These are phyloP conservation scores for Xylariaceae sp. DNA, from an alignment of 2,329 filamentous ascomycete genomes.

Conservation along the genomic window DNA sequence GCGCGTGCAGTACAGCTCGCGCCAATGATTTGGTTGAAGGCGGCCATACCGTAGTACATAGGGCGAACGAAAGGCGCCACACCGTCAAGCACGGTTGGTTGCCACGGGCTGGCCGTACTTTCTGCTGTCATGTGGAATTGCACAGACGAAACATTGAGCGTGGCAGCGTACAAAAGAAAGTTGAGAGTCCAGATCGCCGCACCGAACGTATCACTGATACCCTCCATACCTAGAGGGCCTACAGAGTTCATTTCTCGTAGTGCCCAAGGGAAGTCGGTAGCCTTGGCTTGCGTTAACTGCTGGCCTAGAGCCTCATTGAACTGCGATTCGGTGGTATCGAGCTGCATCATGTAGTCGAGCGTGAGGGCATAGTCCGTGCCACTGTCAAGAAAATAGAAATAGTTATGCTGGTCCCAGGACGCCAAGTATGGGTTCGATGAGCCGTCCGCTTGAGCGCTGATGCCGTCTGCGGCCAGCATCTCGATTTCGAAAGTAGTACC, in stretches of 20 bases:
- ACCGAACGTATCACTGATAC: constrained; percentile 43
- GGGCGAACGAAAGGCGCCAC: constrained; percentile 40
- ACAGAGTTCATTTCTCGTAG: constrained; percentile 48
- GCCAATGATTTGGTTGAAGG: constrained; percentile 45
- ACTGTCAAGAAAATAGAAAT: constrained; percentile 45
- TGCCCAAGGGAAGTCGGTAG: constrained; percentile 40
- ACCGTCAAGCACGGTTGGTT: constrained; percentile 36
- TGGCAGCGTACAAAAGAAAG: constrained; percentile 45
- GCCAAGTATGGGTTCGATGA: constrained; percentile 27
- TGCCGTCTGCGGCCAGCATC: constrained; percentile 34
- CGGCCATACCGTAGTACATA: constrained; percentile 46
- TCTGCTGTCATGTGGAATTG: constrained; percentile 52
- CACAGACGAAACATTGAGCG: constrained; percentile 41
- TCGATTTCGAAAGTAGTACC: constrained; percentile 43
- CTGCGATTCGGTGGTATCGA: constrained; percentile 41
- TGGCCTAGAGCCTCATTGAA: constrained; percentile 38
- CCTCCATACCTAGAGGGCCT: constrained; percentile 41
- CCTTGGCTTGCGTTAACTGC: constrained; percentile 36
- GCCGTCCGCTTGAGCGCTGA: constrained; percentile 28
- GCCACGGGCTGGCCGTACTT: constrained; percentile 46
- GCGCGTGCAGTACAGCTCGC: constrained; percentile 38
- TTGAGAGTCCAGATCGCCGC: constrained; percentile 47
- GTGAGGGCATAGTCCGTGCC: constrained; percentile 31
- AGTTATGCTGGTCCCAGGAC: constrained; percentile 50
- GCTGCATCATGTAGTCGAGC: constrained; percentile 38